phyloP scores from a whole-genome alignment of 1,139 yeast species.

The Protomyces inundatus region DNA sequence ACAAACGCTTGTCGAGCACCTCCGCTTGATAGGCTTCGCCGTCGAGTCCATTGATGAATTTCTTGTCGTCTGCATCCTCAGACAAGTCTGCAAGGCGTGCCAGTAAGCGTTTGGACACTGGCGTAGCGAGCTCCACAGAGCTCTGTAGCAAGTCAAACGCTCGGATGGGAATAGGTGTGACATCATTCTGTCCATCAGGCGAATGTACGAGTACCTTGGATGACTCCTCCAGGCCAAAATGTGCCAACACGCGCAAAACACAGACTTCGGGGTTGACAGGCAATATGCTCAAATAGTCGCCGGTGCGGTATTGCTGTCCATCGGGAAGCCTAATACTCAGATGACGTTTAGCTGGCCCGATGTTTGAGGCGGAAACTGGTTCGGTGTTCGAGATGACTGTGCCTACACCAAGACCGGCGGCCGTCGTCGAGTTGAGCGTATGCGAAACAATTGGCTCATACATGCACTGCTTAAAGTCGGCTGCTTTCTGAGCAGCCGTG shows the following conservation, averaged over 20 bases:
- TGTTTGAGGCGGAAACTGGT: not conserved
- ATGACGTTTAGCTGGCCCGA: slow-evolving; percentile 23
- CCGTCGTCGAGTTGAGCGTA: slow-evolving; percentile 4
- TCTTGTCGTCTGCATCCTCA: slow-evolving; percentile 2
- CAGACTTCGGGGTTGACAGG: slow-evolving; percentile 18
- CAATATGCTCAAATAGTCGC: slow-evolving; percentile 23
- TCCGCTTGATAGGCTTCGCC: slow-evolving; percentile 15
- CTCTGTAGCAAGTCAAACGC: slow-evolving; percentile 10
- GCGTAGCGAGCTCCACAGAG: slow-evolving; percentile 19
- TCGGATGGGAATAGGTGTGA: slow-evolving; percentile 4
- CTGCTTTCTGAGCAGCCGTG: too few species aligned
- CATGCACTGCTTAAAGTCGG: slow-evolving; percentile 10
- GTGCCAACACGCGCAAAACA: slow-evolving; percentile 11
- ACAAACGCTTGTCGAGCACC: slow-evolving; percentile 13
- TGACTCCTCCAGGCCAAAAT: slow-evolving; percentile 19
- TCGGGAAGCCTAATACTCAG: slow-evolving; percentile 18
- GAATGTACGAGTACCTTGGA: slow-evolving; percentile 16
- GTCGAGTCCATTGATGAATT: slow-evolving; percentile 9
- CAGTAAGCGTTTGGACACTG: slow-evolving; percentile 6
- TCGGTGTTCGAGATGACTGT: slow-evolving; percentile 3
- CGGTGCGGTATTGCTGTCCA: slow-evolving; percentile 14
- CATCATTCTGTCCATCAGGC: not conserved
- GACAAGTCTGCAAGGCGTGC: slow-evolving; percentile 2
- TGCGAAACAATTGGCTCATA: slow-evolving; percentile 12
- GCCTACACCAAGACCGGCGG: slow-evolving; percentile 5